Conservation (phyloP, 257 asterid species). For the Solanum paucissectum region DNA sequence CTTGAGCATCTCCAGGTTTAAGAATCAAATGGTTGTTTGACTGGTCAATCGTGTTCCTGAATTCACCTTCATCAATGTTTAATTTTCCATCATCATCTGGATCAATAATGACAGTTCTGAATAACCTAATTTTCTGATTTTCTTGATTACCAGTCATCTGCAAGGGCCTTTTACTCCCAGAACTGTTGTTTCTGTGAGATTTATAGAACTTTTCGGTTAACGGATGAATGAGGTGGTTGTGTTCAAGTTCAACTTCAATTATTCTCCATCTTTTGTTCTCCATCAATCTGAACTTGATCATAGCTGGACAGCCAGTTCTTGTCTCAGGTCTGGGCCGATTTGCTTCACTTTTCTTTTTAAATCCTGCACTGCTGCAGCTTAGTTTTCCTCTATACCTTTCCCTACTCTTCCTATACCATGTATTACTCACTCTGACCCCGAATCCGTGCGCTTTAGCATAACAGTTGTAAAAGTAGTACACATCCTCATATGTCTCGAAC, state of each 20-base stretch:
- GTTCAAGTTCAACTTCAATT: slow-evolving; percentile 53
- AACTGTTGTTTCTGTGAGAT: slow-evolving; percentile 27
- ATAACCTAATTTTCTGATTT: slow-evolving; percentile 31
- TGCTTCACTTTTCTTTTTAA: slow-evolving; percentile 57
- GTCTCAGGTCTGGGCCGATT: slow-evolving; percentile 57
- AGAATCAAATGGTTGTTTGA: slow-evolving; percentile 28
- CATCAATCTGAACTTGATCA: slow-evolving; percentile 51
- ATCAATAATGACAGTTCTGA: slow-evolving; percentile 39
- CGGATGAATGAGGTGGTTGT: slow-evolving; percentile 45
- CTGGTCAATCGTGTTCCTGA: slow-evolving; percentile 8
- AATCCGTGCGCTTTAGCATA: slow-evolving; percentile 60
- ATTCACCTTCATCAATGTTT: slow-evolving; percentile 18
- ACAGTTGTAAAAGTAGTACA: slow-evolving; percentile 48
- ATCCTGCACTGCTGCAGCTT: slow-evolving; percentile 64
- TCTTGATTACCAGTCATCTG: slow-evolving; percentile 21
- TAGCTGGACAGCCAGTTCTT: slow-evolving; percentile 64
- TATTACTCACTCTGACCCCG: slow-evolving; percentile 58
- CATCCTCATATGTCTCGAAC: slow-evolving; percentile 55
- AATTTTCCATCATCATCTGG: slow-evolving; percentile 17
- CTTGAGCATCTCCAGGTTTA: slow-evolving; percentile 40
- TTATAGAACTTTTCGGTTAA: slow-evolving; percentile 27
- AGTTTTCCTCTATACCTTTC: slow-evolving; percentile 58
- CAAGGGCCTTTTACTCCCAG: slow-evolving; percentile 44
- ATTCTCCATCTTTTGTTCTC: slow-evolving; percentile 51
- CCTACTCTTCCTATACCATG: slow-evolving; percentile 56